These are phyloP conservation scores for Podaxis mareebaensis DNA, from an alignment of 768 basidiomycete genomes.

Conservation along the genomic window DNA sequence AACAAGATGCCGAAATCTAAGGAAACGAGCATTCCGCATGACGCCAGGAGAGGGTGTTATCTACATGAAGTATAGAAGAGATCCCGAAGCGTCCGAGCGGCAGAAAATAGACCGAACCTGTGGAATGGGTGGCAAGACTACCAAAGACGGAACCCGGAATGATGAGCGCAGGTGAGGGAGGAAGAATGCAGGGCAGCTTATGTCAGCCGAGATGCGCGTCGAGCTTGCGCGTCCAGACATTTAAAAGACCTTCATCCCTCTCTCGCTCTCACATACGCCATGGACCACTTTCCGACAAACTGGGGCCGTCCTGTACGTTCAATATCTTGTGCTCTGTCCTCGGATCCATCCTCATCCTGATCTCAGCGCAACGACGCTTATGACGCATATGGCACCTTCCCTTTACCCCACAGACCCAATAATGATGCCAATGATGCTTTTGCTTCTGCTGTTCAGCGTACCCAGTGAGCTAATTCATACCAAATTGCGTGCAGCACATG, in stretches of 20 bases:
- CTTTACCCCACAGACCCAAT: slow-evolving; percentile 61
- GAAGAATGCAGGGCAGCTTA: slow-evolving; percentile 17
- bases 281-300: slow-evolving; percentile 86
- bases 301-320: slow-evolving; percentile 76
- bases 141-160: slow-evolving; percentile 4
- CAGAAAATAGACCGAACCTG: not conserved
- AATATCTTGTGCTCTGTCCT: slow-evolving; percentile 22
- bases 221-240: slow-evolving; percentile 27
- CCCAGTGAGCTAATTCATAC: slow-evolving; percentile 57
- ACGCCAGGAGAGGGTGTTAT: not conserved
- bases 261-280: slow-evolving; percentile 27
- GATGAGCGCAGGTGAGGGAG: not conserved
- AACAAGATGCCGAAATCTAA: not conserved
- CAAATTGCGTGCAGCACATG: not conserved
- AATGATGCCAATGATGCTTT: slow-evolving; percentile 57
- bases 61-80: not conserved
- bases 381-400: slow-evolving; percentile 79
- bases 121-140: not conserved
- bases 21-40: not conserved
- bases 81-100: not conserved
- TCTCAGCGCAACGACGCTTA: slow-evolving; percentile 69
- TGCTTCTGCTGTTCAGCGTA: slow-evolving; percentile 69
- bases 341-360: not conserved
- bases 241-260: slow-evolving; percentile 10
- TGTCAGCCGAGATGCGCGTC: slow-evolving; percentile 31